Conservation (phyloP, 2,329 filamentous ascomycete species). For the Chrysoporthe puriensis region DNA sequence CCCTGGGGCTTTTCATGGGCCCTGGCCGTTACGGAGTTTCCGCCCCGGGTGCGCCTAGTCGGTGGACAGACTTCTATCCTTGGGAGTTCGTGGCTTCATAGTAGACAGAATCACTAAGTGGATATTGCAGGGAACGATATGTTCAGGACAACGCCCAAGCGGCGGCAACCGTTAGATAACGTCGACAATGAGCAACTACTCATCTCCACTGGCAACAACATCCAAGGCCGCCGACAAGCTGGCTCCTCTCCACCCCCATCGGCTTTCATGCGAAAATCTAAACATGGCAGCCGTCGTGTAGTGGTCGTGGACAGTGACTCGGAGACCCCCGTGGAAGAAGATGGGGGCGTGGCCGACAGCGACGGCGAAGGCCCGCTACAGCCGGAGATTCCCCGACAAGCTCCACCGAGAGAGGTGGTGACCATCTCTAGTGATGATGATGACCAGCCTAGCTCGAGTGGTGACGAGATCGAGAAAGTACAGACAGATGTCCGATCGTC, state of each 20-base stretch:
- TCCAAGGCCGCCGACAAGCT: background rate
- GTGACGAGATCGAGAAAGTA: constrained; percentile 17
- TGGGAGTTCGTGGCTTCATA: no score
- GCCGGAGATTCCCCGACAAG: constrained; percentile 17
- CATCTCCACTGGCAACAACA: background rate
- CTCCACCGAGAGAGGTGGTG: background rate
- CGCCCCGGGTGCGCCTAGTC: background rate
- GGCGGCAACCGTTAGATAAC: background rate
- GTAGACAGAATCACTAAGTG: background rate
- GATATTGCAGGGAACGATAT: constrained; percentile 2
- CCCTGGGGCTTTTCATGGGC: background rate
- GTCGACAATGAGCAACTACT: constrained; percentile 22
- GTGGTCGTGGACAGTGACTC: constrained; percentile 25
- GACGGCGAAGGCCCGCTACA: constrained; percentile 25
- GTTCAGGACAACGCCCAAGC: background rate
- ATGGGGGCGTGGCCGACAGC: constrained; percentile 14
- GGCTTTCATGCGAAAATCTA: constrained; percentile 21
- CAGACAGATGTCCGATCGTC: constrained; percentile 24
- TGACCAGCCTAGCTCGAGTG: constrained; percentile 22
- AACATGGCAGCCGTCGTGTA: constrained; percentile 2
- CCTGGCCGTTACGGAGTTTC: background rate
- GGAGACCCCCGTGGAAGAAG: constrained; percentile 27
- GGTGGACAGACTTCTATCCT: background rate
- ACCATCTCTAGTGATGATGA: constrained; percentile 16
- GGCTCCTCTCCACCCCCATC: constrained; percentile 14